phyloP scores from a whole-genome alignment of 495 filamentous ascomycete species.

The Thermothielavioides terrestris region DNA sequence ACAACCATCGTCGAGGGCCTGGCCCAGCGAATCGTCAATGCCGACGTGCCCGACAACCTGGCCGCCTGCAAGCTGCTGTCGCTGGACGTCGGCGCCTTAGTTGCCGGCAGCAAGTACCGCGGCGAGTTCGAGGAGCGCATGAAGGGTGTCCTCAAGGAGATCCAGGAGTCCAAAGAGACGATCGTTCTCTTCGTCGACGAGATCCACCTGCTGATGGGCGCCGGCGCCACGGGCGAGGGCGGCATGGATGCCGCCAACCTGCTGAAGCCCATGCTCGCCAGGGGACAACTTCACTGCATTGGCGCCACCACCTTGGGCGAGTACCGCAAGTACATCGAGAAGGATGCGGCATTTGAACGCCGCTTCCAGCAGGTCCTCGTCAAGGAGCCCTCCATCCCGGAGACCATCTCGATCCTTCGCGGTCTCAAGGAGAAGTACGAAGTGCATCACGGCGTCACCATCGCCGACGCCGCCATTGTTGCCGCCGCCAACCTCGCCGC shows the following conservation, averaged over 20 bases:
- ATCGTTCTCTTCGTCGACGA: slow-evolving; percentile 97
- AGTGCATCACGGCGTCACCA: slow-evolving; percentile 94
- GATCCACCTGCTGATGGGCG: slow-evolving; percentile 97
- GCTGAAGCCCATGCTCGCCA: slow-evolving; percentile 92
- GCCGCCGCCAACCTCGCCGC: slow-evolving; percentile 81
- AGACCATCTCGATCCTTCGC: slow-evolving; percentile 94
- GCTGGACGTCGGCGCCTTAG: slow-evolving; percentile 86
- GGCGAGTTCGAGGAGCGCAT: slow-evolving; percentile 98
- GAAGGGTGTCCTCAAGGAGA: slow-evolving; percentile 97
- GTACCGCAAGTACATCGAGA: slow-evolving; percentile 98
- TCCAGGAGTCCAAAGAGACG: slow-evolving; percentile 90
- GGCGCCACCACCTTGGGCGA: slow-evolving; percentile 91
- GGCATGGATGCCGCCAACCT: slow-evolving; percentile 98
- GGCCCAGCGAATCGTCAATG: slow-evolving; percentile 90
- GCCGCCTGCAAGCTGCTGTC: slow-evolving; percentile 88
- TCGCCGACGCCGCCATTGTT: slow-evolving; percentile 87
- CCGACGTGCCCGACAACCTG: slow-evolving; percentile 92
- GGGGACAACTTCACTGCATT: slow-evolving; percentile 95
- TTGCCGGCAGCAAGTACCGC: slow-evolving; percentile 94
- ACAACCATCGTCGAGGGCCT: slow-evolving; percentile 96
- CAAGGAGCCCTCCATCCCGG: slow-evolving; percentile 78
- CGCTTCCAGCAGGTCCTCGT: slow-evolving; percentile 97
- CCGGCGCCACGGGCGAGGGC: slow-evolving; percentile 84
- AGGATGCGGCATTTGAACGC: slow-evolving; percentile 94
- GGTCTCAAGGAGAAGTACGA: slow-evolving; percentile 96